Conservation (phyloP, 345 rosid species). For the Lumnitzera racemosa region DNA sequence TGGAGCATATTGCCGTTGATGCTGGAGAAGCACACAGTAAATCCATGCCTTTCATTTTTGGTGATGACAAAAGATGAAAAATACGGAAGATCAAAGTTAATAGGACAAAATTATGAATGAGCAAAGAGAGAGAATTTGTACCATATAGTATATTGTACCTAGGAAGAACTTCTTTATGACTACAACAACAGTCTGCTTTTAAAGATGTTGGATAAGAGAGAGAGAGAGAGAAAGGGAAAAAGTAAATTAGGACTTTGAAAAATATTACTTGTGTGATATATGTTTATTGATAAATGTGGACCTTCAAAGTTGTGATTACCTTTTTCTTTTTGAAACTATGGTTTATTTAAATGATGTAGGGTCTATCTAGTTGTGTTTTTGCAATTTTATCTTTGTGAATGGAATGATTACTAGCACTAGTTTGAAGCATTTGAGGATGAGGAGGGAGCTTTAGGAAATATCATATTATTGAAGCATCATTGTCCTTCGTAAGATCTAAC, state of each 20-base stretch:
- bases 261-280: conserved; percentile 10
- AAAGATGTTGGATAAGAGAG: conserved; percentile 10
- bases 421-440: neutral
- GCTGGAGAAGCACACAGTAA: conserved; percentile 75
- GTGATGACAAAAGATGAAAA: too few species aligned
- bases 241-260: conserved; percentile 14
- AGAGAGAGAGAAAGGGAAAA: neutral
- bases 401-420: conserved; percentile 14
- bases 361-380: conserved; percentile 13
- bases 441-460: neutral
- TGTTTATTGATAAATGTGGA: conserved; percentile 20
- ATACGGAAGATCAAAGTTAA: neutral
- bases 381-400: conserved; percentile 5
- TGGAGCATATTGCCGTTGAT: conserved; percentile 69
- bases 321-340: conserved; percentile 11
- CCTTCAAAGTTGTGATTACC: conserved; percentile 22
- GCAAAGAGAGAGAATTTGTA: conserved; percentile 1
- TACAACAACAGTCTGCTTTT: conserved; percentile 12
- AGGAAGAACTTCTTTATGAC: conserved; percentile 5
- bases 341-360: conserved; percentile 1
- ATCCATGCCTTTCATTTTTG: conserved; percentile 57
- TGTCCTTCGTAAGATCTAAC: neutral
- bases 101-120: neutral
- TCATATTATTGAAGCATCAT: conserved; percentile 18
- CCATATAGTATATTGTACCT: too few species aligned